Conservation (phyloP, 495 filamentous ascomycete genomes). For the Penicillium cataractarum region DNA sequence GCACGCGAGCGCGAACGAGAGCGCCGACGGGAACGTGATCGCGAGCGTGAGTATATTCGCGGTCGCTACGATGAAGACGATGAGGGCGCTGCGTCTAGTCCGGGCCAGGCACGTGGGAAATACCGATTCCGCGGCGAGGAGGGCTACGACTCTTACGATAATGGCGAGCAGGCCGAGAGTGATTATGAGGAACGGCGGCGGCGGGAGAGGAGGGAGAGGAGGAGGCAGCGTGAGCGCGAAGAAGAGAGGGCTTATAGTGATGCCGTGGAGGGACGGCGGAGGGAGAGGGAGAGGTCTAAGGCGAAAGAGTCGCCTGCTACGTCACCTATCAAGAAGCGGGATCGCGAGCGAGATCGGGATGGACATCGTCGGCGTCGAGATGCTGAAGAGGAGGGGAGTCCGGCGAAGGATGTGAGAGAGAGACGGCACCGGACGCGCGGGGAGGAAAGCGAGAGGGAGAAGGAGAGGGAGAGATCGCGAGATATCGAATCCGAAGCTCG, state of each 20-base stretch:
- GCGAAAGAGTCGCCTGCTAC: constrained; percentile 42
- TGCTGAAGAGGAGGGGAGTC: constrained; percentile 29
- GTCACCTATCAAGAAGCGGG: constrained; percentile 36
- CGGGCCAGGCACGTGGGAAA: constrained; percentile 20
- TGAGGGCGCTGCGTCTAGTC: constrained; percentile 23
- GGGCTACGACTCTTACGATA: constrained; percentile 29
- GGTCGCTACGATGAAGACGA: constrained; percentile 27
- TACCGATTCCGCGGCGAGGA: constrained; percentile 30
- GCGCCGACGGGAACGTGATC: constrained; percentile 20
- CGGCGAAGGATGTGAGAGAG: constrained; percentile 25
- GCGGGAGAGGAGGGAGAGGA: constrained; percentile 21
- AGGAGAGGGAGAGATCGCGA: constrained; percentile 14
- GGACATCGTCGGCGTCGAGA: constrained; percentile 27
- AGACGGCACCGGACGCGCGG: constrained; percentile 8
- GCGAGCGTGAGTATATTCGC: constrained; percentile 35
- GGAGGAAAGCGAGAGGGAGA: constrained; percentile 10
- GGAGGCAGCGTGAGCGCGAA: constrained; percentile 20
- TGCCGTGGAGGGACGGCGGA: constrained; percentile 25
- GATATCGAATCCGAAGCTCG: constrained; percentile 23
- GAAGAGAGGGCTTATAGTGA: constrained; percentile 25
- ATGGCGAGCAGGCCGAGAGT: constrained; percentile 18
- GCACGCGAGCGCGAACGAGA: constrained; percentile 31
- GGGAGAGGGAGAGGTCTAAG: constrained; percentile 32
- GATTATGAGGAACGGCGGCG: constrained; percentile 25
- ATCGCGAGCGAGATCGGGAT: constrained; percentile 36